These are phyloP conservation scores for Penicillium psychrosexuale DNA, from an alignment of 2,329 filamentous ascomycete species.

Conservation along the genomic window DNA sequence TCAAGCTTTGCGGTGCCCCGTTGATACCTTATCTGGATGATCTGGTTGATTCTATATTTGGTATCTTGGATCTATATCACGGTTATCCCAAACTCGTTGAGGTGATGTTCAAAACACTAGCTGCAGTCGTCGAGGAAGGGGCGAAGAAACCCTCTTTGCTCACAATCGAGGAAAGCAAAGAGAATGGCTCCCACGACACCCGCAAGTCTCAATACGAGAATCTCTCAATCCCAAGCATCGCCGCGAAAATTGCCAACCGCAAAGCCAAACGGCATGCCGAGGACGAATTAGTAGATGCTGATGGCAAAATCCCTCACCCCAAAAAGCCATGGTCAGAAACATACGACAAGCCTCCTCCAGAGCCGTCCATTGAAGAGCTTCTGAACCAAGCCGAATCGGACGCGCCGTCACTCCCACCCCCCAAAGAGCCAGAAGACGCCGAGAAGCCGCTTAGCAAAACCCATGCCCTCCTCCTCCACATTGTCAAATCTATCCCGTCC, in stretches of 20 bases:
- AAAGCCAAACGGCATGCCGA: conserved; percentile 30
- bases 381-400: conserved; percentile 35
- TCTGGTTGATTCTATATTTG: conserved; percentile 84
- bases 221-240: conserved; percentile 34
- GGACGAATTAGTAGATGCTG: conserved; percentile 24
- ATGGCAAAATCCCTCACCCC: conserved; percentile 28
- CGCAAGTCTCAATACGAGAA: conserved; percentile 31
- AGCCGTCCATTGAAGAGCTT: conserved; percentile 33
- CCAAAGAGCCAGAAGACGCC: conserved; percentile 50
- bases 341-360: conserved; percentile 23
- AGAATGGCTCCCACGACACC: conserved; percentile 24
- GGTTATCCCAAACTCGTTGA: conserved; percentile 86
- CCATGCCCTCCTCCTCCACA: conserved; percentile 75
- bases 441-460: conserved; percentile 69
- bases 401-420: conserved; percentile 33
- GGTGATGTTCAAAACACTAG: conserved; percentile 75
- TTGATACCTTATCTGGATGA: conserved; percentile 89
- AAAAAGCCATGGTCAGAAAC: conserved; percentile 35
- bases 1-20: conserved; percentile 75
- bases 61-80: conserved; percentile 89
- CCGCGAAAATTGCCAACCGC: conserved; percentile 33
- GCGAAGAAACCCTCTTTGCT: conserved; percentile 55
- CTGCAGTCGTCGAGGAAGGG: conserved; percentile 79
- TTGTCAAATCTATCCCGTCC: conserved; percentile 80
- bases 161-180: conserved; percentile 38